These are phyloP conservation scores for Cyclotella choctawhatcheeana DNA, from an alignment of 108 stramenopile species.

Conservation along the genomic window DNA sequence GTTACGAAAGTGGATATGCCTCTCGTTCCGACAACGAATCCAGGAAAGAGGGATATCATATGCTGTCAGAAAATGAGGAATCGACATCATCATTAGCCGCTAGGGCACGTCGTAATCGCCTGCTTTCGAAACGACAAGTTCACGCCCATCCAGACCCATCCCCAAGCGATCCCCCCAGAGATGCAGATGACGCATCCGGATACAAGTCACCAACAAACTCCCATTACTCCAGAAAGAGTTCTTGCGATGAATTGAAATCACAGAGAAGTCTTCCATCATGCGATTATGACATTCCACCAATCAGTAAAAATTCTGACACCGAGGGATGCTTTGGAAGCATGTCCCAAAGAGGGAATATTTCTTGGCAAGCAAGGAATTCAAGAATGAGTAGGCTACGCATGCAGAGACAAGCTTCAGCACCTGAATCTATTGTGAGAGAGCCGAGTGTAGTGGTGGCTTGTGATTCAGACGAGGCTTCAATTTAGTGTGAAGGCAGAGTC, in stretches of 20 bases:
- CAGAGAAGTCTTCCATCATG: too few relatives aligned
- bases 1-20: slow-evolving; percentile 20
- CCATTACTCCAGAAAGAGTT: slow-evolving; percentile 1
- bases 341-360: slow-evolving; percentile 1
- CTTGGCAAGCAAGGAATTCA: slow-evolving; percentile 47
- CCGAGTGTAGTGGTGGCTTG: slow-evolving; percentile 7
- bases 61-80: slow-evolving; percentile 27
- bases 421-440: not conserved
- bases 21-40: slow-evolving; percentile 8
- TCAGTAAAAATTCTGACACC: not conserved
- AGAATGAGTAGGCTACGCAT: slow-evolving; percentile 34
- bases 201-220: slow-evolving; percentile 13
- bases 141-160: not conserved
- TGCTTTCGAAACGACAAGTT: slow-evolving; percentile 21
- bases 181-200: slow-evolving; percentile 12
- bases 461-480: slow-evolving; percentile 21
- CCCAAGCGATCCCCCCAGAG: not conserved
- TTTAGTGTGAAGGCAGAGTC: too few relatives aligned
- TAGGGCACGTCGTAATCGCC: slow-evolving; percentile 38
- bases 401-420: slow-evolving; percentile 13
- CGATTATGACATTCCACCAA: not conserved
- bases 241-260: not conserved
- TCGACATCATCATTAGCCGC: slow-evolving; percentile 37
- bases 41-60: not conserved
- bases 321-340: slow-evolving; percentile 9